Base-by-base conservation (phyloP, 2,329 filamentous ascomycete genomes). In the Fusarium sp. region DNA sequence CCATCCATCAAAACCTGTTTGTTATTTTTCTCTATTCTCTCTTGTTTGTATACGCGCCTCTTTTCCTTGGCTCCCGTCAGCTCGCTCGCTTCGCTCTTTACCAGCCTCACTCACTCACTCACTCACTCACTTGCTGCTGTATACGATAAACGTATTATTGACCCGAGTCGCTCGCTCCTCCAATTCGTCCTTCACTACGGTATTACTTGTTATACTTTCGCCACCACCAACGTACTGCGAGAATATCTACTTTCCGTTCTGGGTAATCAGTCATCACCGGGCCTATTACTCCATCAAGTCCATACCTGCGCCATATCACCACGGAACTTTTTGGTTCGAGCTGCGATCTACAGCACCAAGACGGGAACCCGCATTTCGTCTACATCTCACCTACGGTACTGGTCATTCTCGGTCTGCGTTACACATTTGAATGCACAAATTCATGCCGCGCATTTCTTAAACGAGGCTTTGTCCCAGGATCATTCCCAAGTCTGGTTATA, bases 341-440 rank as follows among this genome's bases (percentile, higher is more conserved):
- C 53, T 56, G 61, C 67, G 57, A 60, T 58, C 57, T 52, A 63
- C 62, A 28, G 67, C 56, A 48, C 54, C 50, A 58, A 64, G 52
- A 58, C 62, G 59, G 55, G 52, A 73, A 44, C 52, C 60, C 60
- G 55, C 70, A 75, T 73, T 69, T 73, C 65, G 44, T 64, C 56
- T 55, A 52, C 54, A 61, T 61, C 52, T 44, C 48, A 44, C 50
- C 49, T 63, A 44, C 34, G 31, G 37, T 63, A 39, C 34, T 39
- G 41, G 43, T 21, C 48, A 54, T 42, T 49, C 49, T 60, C 25
- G 55, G 53, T 39, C 53, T 60, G 30, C 31, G 61, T 71, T 58
- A 46, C 66, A 68, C 71, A 48, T 45, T 61, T 51, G 30, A 65
- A 50, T 52, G 26, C 52, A 65, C 44, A 43, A 65, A 60, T 48